Conservation (phyloP, 345 rosid species). For the Eucalyptus curtisii region DNA sequence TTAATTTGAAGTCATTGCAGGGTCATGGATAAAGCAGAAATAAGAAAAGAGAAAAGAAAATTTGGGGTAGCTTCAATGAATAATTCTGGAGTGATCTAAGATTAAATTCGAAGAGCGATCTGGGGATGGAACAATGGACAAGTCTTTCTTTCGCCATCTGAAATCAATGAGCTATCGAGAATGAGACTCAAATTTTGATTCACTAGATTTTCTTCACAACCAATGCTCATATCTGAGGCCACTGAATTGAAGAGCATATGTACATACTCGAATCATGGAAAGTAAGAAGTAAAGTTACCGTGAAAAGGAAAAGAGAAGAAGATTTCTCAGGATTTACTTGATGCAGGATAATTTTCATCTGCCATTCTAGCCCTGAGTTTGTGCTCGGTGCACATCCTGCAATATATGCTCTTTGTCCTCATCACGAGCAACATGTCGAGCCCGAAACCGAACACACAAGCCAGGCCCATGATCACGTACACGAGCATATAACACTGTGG, state of each 20-base stretch:
- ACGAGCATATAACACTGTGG: slow-evolving; percentile 33
- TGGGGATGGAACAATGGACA: neutral
- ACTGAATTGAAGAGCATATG: neutral
- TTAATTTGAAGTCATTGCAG: neutral
- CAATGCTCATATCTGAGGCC: neutral
- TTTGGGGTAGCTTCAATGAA: neutral
- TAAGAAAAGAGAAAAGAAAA: neutral
- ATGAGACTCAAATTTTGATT: neutral
- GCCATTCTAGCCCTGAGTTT: neutral
- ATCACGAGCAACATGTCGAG: slow-evolving; percentile 21
- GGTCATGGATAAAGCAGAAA: neutral
- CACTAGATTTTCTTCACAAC: neutral
- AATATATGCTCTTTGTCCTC: slow-evolving; percentile 29
- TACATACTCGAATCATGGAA: neutral
- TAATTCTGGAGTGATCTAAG: neutral
- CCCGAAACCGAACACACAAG: slow-evolving; percentile 29
- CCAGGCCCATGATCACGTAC: slow-evolving; percentile 29
- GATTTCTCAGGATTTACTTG: neutral
- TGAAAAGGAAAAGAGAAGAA: neutral
- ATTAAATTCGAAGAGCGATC: neutral
- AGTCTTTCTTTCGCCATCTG: neutral
- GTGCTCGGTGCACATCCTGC: neutral
- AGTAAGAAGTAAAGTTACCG: slow-evolving; percentile 28
- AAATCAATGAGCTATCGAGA: neutral
- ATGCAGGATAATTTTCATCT: neutral